These are phyloP conservation scores for Calonectria pteridis DNA, from an alignment of 2,329 filamentous ascomycete species.

Conservation along the genomic window DNA sequence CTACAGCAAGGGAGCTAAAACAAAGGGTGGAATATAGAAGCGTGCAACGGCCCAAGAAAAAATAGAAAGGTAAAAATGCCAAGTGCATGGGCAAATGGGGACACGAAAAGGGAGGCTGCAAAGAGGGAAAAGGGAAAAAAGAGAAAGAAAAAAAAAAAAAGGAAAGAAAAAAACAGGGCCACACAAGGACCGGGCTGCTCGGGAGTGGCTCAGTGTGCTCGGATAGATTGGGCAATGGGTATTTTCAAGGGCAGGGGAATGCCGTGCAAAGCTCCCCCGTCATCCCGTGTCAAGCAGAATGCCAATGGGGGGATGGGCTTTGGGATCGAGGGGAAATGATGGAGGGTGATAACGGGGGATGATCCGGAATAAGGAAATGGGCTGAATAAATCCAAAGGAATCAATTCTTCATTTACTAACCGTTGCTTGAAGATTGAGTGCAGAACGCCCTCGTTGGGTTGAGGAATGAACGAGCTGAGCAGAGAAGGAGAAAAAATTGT, in stretches of 20 bases:
- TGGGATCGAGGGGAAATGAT: constrained; percentile 29
- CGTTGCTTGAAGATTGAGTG: constrained; percentile 25
- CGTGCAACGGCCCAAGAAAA: background rate
- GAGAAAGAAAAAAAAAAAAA: background rate
- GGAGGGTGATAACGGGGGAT: constrained; percentile 27
- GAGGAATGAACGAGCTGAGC: constrained; percentile 5
- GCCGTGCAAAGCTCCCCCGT: constrained; percentile 32
- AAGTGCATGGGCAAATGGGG: constrained; percentile 9
- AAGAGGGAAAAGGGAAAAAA: background rate
- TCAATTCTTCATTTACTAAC: constrained; percentile 16
- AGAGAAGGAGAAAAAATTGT: constrained; percentile 8
- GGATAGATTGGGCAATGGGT: constrained; percentile 22
- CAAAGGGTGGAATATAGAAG: background rate
- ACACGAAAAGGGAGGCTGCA: constrained; percentile 4
- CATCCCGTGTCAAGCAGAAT: constrained; percentile 32
- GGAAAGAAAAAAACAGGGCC: constrained; percentile 1
- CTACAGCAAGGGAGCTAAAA: constrained; percentile 9
- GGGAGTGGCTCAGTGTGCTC: constrained; percentile 27
- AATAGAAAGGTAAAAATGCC: background rate
- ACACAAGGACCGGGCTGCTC: constrained; percentile 15
- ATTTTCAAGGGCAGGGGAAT: constrained; percentile 33
- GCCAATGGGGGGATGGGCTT: constrained; percentile 34
- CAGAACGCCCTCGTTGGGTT: background rate
- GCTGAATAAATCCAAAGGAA: constrained; percentile 5
- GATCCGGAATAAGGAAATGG: constrained; percentile 1